Conservation (phyloP, 768 basidiomycete genomes). For the Boletus sensibilis region DNA sequence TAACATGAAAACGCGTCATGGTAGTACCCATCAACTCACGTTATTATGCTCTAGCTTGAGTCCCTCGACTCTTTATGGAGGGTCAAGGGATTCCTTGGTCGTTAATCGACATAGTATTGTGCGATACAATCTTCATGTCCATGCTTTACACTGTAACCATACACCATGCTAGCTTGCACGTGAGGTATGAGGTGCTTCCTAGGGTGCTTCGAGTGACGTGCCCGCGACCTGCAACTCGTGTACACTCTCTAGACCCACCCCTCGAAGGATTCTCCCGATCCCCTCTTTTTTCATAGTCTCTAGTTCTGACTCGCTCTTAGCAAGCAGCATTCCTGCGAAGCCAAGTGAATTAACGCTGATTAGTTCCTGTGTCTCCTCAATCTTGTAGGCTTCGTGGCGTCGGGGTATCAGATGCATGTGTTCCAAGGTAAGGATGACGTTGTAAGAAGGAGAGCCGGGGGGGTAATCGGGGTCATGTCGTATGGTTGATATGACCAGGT, state of each 20-base stretch:
- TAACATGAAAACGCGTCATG: conserved; percentile 31
- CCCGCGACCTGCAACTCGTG: conserved; percentile 65
- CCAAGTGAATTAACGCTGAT: conserved; percentile 85
- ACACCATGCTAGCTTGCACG: background rate
- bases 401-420: conserved; percentile 89
- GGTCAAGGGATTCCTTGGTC: conserved; percentile 39
- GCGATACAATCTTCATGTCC: background rate
- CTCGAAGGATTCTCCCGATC: conserved; percentile 58
- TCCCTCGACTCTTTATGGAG: conserved; percentile 54
- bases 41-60: conserved; percentile 44
- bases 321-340: conserved; percentile 86
- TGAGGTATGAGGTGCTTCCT: conserved; percentile 9
- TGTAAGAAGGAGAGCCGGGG: conserved; percentile 71
- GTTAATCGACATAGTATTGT: conserved; percentile 5
- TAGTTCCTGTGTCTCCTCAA: conserved; percentile 51
- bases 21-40: conserved; percentile 11
- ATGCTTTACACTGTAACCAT: background rate
- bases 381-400: conserved; percentile 53
- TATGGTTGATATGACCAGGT: conserved; percentile 71
- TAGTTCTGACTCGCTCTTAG: conserved; percentile 77
- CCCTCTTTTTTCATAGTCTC: conserved; percentile 64
- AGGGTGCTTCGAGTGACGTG: conserved; percentile 38
- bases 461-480: conserved; percentile 66
- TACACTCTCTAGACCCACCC: conserved; percentile 64
- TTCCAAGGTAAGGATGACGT: conserved; percentile 74